phyloP scores from a whole-genome alignment of 129 eudicot genomes.

The Helianthus tuberosus region DNA sequence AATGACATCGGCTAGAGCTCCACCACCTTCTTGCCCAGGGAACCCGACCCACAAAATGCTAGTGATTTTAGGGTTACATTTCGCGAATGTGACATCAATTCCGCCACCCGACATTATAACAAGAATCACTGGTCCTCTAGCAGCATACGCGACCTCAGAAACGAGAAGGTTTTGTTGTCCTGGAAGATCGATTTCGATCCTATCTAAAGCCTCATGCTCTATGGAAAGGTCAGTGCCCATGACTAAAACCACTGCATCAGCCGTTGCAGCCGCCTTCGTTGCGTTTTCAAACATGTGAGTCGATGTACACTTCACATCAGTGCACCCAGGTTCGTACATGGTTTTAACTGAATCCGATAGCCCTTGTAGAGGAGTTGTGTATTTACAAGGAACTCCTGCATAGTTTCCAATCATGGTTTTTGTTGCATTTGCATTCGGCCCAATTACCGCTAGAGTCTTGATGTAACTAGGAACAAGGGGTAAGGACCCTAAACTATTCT shows the following conservation, averaged over 20 bases:
- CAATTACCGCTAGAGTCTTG: conserved; percentile 44
- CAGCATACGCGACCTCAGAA: conserved; percentile 27
- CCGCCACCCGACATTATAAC: conserved; percentile 20
- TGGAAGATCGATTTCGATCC: conserved; percentile 34
- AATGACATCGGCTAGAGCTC: conserved; percentile 39
- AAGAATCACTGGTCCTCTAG: conserved; percentile 36
- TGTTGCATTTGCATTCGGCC: conserved; percentile 60
- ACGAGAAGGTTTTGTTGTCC: conserved; percentile 36
- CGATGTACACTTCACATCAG: conserved; percentile 27
- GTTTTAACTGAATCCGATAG: conserved; percentile 18
- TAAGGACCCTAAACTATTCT: conserved; percentile 27
- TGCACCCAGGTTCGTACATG: conserved; percentile 22
- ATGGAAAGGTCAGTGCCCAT: conserved; percentile 31
- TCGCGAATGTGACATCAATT: conserved; percentile 35
- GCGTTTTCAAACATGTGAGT: conserved; percentile 17
- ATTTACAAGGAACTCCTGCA: conserved; percentile 40
- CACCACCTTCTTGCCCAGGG: conserved; percentile 45
- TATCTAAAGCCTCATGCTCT: conserved; percentile 31
- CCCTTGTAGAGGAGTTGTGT: conserved; percentile 30
- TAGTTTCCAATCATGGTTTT: conserved; percentile 50
- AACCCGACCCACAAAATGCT: conserved; percentile 40
- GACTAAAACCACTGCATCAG: conserved; percentile 34
- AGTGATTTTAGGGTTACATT: conserved; percentile 21
- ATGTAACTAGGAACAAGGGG: neutral
- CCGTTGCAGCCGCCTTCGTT: conserved; percentile 13